Evolutionary conservation across 768 basidiomycete genomes (phyloP).

Genomic region (Candolleomyces efflorescens): DNA sequence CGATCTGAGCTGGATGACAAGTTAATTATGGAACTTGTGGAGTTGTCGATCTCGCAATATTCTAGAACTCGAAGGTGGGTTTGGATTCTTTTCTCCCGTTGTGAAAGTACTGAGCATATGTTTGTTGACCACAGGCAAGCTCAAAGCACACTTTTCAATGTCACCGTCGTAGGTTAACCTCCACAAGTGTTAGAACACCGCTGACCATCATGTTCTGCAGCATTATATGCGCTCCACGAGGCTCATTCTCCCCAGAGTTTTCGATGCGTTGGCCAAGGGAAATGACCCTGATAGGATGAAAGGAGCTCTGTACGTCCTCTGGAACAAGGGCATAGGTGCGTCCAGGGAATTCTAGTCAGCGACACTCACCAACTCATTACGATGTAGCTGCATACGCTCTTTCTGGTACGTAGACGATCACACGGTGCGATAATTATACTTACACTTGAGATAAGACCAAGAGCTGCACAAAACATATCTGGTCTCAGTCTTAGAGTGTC

Average conservation of each 20-base stretch:
- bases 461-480: slow-evolving; percentile 54
- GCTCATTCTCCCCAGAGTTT: slow-evolving; percentile 55
- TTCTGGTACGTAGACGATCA: slow-evolving; percentile 40
- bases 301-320: slow-evolving; percentile 81
- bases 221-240: slow-evolving; percentile 71
- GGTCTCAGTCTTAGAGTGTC: slow-evolving; percentile 63
- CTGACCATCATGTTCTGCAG: slow-evolving; percentile 27
- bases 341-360: slow-evolving; percentile 3
- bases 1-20: slow-evolving; percentile 72
- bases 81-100: background rate
- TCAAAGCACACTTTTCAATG: slow-evolving; percentile 60
- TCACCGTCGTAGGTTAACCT: slow-evolving; percentile 50
- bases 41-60: slow-evolving; percentile 76
- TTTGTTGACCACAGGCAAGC: slow-evolving; percentile 47
- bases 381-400: slow-evolving; percentile 62
- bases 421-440: background rate
- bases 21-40: slow-evolving; percentile 62
- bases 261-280: slow-evolving; percentile 62
- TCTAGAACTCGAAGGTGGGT: slow-evolving; percentile 69
- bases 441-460: slow-evolving; percentile 39
- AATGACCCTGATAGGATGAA: slow-evolving; percentile 93
- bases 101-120: background rate
- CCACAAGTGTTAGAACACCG: background rate
- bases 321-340: slow-evolving; percentile 68
- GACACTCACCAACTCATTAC: background rate